These are phyloP conservation scores for Lentinula novae-zelandiae DNA, from an alignment of 1,284 basidiomycete species.

Conservation along the genomic window DNA sequence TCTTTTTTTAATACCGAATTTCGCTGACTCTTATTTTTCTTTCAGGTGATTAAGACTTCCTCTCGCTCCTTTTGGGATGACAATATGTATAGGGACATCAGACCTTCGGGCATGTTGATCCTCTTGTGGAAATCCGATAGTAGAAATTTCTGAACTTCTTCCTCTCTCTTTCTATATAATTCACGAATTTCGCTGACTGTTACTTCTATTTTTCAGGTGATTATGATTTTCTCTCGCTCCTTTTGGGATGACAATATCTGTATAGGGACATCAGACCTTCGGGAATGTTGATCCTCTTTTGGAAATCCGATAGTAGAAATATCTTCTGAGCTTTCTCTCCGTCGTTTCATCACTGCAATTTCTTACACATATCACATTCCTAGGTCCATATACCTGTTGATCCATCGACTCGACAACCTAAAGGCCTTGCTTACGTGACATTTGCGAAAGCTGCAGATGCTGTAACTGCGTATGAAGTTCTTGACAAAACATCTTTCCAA, in stretches of 20 bases:
- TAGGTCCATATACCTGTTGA: conserved; percentile 87
- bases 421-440: conserved; percentile 85
- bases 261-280: conserved; percentile 39
- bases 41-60: conserved; percentile 22
- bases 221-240: conserved; percentile 9
- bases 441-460: conserved; percentile 70
- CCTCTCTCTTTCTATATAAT: conserved; percentile 7
- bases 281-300: conserved; percentile 36
- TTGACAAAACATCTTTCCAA: conserved; percentile 89
- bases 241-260: conserved; percentile 27
- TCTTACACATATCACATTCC: neutral
- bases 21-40: conserved; percentile 6
- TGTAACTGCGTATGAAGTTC: conserved; percentile 67
- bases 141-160: conserved; percentile 36
- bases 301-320: conserved; percentile 41
- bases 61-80: conserved; percentile 23
- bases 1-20: conserved; percentile 9
- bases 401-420: conserved; percentile 59
- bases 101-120: conserved; percentile 38
- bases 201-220: conserved; percentile 20
- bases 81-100: conserved; percentile 36
- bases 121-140: conserved; percentile 36
- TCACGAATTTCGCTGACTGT: conserved; percentile 3
- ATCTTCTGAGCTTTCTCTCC: conserved; percentile 26
- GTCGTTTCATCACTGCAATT: neutral